A percentile compares a stretch with the other conserved stretches of the same genome.
Evolutionary conservation across 331 rosid genomes (phyloP).

Genomic region (Cydonia oblonga): DNA sequence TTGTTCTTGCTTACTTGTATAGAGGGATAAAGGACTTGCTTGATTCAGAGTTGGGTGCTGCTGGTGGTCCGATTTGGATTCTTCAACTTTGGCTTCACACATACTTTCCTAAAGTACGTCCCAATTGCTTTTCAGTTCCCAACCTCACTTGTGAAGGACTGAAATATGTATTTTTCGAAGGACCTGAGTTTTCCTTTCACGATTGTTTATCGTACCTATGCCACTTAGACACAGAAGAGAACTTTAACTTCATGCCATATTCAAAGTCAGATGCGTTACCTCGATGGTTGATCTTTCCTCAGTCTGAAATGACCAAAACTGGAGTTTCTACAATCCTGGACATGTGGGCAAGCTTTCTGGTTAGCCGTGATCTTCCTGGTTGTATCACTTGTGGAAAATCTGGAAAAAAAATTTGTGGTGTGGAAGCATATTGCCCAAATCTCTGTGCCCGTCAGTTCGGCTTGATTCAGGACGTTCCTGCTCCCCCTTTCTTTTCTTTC

Average conservation of each 20-base stretch:
- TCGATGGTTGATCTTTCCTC: slow-evolving; percentile 2
- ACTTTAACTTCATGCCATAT: slow-evolving; percentile 1
- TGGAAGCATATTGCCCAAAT: slow-evolving; percentile 6
- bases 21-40: slow-evolving; percentile 3
- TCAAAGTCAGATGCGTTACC: background rate
- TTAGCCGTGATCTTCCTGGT: slow-evolving; percentile 7
- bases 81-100: slow-evolving; percentile 9
- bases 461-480: background rate
- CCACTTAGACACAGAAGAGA: background rate
- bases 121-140: background rate
- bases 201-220: background rate
- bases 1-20: slow-evolving; percentile 3
- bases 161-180: background rate
- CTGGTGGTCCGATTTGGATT: background rate
- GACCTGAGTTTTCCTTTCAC: background rate
- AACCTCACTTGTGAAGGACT: background rate
- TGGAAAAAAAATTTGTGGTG: background rate
- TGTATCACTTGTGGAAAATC: background rate
- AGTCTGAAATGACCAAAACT: background rate
- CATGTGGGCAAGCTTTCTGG: background rate
- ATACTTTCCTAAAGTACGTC: background rate
- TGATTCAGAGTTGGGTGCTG: background rate
- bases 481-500: background rate
- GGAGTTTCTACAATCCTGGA: background rate
- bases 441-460: slow-evolving; percentile 7